Conservation (phyloP, 225 moss, liverwort and hornwort species). For the Rhytidiadelphus loreus region DNA sequence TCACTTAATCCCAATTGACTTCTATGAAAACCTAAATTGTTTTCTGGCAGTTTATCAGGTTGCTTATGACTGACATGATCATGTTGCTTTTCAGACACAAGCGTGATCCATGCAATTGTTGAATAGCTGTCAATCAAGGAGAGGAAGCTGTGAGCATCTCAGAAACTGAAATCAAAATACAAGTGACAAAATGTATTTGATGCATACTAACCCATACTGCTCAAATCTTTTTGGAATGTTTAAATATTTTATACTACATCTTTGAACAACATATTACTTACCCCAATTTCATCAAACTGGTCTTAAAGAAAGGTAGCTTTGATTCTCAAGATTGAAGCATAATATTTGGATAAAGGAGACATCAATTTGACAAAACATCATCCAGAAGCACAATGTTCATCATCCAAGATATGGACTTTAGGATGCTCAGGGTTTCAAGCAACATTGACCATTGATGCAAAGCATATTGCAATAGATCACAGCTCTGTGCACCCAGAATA, state of each 20-base stretch:
- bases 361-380: neutral
- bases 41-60: rapidly evolving
- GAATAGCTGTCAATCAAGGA: neutral
- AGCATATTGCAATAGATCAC: neutral
- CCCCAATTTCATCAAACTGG: neutral
- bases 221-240: neutral
- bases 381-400: too few relatives aligned
- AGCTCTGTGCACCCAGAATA: neutral
- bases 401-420: neutral
- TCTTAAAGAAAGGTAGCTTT: neutral
- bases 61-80: rapidly evolving
- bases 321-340: neutral
- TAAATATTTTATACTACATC: neutral
- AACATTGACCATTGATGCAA: neutral
- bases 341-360: neutral
- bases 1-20: rapidly evolving
- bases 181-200: neutral
- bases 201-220: too few relatives aligned
- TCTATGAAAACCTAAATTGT: rapidly evolving
- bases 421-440: neutral
- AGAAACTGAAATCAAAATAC: neutral
- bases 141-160: neutral
- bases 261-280: neutral
- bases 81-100: rapidly evolving
- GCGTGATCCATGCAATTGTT: neutral